phyloP scores from a whole-genome alignment of 164 flowering plant species.

The Brasenia schreberi region DNA sequence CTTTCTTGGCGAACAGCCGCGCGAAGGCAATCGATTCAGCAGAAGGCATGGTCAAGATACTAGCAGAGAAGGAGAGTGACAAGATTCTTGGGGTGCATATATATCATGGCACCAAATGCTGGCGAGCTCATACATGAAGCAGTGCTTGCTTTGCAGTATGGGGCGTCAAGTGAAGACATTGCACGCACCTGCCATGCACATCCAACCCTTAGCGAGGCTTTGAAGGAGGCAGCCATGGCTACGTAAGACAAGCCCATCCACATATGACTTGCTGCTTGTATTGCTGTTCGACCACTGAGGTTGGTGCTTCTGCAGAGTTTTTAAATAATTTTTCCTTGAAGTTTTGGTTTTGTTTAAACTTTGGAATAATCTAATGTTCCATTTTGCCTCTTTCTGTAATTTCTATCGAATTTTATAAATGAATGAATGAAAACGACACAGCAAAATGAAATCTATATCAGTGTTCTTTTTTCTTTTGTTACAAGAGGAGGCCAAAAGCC shows the following conservation, averaged over 20 bases:
- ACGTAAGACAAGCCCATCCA: constrained; percentile 95
- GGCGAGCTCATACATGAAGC: constrained; percentile 95
- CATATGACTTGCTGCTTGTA: constrained; percentile 15
- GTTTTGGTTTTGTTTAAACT: no score
- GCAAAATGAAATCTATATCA: no score
- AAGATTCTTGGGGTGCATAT: constrained; percentile 86
- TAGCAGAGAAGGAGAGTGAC: constrained; percentile 81
- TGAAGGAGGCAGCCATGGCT: constrained; percentile 99
- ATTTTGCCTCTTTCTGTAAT: no score
- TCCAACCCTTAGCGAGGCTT: constrained; percentile 93
- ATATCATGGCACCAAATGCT: constrained; percentile 82
- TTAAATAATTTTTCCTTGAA: no score
- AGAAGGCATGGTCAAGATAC: constrained; percentile 77
- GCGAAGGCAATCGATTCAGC: constrained; percentile 92
- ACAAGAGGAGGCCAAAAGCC: no score
- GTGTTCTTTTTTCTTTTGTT: no score
- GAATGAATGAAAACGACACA: no score
- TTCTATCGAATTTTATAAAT: no score
- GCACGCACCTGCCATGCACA: constrained; percentile 96
- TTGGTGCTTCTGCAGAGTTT: no score
- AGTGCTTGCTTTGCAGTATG: constrained; percentile 64
- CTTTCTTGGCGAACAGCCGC: constrained; percentile 82
- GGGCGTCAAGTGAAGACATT: constrained; percentile 88
- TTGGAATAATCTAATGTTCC: no score
- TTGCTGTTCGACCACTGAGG: no score